Evolutionary conservation across 805 yeast genomes (phyloP).

Genomic region (Zygotorulaspora sp.): DNA sequence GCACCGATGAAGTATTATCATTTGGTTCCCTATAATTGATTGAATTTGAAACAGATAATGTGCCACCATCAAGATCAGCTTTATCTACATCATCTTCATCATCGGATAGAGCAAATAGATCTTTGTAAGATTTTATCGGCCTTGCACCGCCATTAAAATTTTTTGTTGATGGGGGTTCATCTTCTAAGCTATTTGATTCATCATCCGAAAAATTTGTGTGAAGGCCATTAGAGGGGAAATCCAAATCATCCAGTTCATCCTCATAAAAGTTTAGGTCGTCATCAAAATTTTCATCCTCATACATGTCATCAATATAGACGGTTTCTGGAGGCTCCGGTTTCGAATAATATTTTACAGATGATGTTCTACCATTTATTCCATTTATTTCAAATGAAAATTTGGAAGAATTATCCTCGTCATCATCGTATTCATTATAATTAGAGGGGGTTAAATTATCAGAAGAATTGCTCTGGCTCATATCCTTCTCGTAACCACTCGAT

Average conservation of each 20-base stretch:
- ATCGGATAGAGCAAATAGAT: conserved; percentile 27
- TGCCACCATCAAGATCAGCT: background rate
- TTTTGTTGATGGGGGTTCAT: background rate
- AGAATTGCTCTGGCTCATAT: background rate
- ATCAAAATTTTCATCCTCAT: conserved; percentile 41
- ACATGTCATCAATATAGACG: conserved; percentile 38
- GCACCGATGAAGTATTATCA: too few species aligned
- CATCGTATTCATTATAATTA: conserved; percentile 9
- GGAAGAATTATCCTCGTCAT: conserved; percentile 27
- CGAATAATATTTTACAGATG: conserved; percentile 49
- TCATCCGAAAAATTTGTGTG: conserved; percentile 5
- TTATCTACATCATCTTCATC: conserved; percentile 12
- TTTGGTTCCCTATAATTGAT: too few species aligned
- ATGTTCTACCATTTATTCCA: conserved; percentile 45
- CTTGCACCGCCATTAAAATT: conserved; percentile 5
- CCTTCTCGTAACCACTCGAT: background rate
- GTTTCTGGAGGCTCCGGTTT: conserved; percentile 32
- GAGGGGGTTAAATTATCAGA: conserved; percentile 10
- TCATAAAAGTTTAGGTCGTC: conserved; percentile 39
- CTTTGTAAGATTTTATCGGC: conserved; percentile 20
- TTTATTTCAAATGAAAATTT: conserved; percentile 49
- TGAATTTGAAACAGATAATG: too few species aligned
- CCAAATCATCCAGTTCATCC: conserved; percentile 30
- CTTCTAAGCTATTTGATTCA: conserved; percentile 2
- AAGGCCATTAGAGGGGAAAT: conserved; percentile 32